Percentiles rank a stretch among this genome's conserved stretches.
Conservation (phyloP, 169 alveolate species). For the Miamiensis avidus region DNA sequence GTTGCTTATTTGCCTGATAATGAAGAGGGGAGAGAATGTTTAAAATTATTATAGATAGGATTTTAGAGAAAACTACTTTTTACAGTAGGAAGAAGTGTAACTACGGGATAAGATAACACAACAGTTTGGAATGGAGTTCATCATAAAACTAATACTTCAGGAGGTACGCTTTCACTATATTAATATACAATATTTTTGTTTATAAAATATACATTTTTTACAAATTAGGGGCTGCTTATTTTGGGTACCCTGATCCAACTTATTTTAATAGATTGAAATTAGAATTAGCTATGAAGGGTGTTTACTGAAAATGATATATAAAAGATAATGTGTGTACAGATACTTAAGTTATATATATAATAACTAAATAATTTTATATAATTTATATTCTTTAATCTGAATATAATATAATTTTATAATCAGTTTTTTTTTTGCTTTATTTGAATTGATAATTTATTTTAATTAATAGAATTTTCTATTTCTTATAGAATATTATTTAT, state of each 20-base stretch:
- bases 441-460: no score
- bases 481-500: no score
- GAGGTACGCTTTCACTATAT: no score
- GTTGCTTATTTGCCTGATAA: constrained; percentile 86
- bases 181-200: no score
- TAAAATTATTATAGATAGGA: constrained; percentile 73
- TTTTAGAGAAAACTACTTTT: constrained; percentile 86
- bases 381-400: no score
- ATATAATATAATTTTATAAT: no score
- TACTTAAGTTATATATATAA: no score
- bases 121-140: constrained; percentile 91
- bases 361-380: no score
- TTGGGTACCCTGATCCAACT: constrained; percentile 87
- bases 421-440: no score
- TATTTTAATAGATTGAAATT: constrained; percentile 77
- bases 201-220: no score
- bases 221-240: constrained; percentile 42
- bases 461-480: no score
- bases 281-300: constrained; percentile 83
- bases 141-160: constrained; percentile 85
- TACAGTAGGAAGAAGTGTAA: constrained; percentile 87
- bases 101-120: constrained; percentile 83
- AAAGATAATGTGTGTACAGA: no score
- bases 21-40: constrained; percentile 78
- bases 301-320: constrained; percentile 45